A percentile compares a stretch with the other conserved stretches of the same genome.
phyloP scores from a whole-genome alignment of 2,329 filamentous ascomycete species.

The Aspergillus melleus region DNA sequence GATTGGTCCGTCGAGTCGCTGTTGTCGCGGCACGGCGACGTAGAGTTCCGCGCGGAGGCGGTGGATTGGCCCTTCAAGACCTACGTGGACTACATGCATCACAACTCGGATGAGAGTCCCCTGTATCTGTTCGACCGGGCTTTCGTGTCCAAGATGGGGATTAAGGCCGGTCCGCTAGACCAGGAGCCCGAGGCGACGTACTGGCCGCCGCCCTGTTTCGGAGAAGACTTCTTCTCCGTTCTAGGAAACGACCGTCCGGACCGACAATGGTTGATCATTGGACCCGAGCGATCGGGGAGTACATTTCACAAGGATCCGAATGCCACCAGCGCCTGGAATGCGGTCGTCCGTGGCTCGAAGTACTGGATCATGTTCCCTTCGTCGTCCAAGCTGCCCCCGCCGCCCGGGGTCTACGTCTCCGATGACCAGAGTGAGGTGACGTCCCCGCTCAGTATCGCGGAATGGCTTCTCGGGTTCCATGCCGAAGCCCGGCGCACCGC shows the following conservation, averaged over 20 bases:
- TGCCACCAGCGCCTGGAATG: constrained; percentile 82
- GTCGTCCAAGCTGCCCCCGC: constrained; percentile 59
- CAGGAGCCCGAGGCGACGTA: constrained; percentile 59
- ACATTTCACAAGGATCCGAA: constrained; percentile 89
- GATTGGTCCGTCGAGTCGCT: constrained; percentile 73
- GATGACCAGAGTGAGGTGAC: constrained; percentile 91
- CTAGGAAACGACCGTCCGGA: constrained; percentile 78
- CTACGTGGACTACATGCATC: constrained; percentile 79
- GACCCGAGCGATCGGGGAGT: constrained; percentile 81
- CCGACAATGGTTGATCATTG: constrained; percentile 88
- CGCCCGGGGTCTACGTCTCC: constrained; percentile 88
- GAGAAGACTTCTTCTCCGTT: constrained; percentile 79
- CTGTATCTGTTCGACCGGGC: constrained; percentile 87
- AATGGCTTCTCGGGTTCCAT: constrained; percentile 92
- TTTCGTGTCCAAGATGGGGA: constrained; percentile 82
- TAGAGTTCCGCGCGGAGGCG: constrained; percentile 82
- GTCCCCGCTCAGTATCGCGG: constrained; percentile 89
- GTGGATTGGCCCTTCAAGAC: constrained; percentile 87
- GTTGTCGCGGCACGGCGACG: constrained; percentile 61
- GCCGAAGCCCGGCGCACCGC: constrained; percentile 72
- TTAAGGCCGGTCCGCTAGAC: constrained; percentile 56
- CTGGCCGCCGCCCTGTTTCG: constrained; percentile 81
- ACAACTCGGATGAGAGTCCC: constrained; percentile 81
- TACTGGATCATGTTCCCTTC: constrained; percentile 99
- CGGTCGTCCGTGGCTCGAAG: constrained; percentile 82